phyloP scores from a whole-genome alignment of 441 rosid species.

The Gossypium lobatum region DNA sequence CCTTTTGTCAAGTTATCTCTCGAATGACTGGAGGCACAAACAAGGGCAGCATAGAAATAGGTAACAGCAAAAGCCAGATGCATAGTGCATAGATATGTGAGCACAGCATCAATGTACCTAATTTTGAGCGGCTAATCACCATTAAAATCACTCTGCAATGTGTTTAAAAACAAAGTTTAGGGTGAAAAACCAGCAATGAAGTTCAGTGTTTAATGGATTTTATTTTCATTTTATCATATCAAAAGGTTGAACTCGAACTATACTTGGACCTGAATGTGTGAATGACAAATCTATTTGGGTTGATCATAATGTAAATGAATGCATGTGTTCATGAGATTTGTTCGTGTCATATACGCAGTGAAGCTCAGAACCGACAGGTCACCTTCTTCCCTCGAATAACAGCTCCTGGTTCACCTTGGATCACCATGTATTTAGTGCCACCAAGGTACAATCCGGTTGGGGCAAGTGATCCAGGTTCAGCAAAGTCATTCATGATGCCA shows the following conservation, averaged over 20 bases:
- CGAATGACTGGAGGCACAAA: background rate
- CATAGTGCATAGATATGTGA: background rate
- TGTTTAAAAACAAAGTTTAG: background rate
- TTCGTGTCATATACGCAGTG: background rate
- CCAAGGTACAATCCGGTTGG: constrained; percentile 62
- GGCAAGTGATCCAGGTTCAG: constrained; percentile 65
- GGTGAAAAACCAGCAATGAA: background rate
- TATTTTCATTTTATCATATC: background rate
- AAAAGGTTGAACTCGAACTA: background rate
- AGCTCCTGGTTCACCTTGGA: constrained; percentile 70
- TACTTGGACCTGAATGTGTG: background rate
- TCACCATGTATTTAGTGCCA: constrained; percentile 67
- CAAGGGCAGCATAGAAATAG: background rate
- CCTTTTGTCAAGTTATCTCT: background rate
- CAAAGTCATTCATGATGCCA: constrained; percentile 43
- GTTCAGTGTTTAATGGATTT: too few relatives aligned
- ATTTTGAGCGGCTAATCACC: background rate
- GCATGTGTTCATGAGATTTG: background rate
- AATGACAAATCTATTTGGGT: background rate
- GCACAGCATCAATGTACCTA: background rate
- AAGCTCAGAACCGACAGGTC: background rate
- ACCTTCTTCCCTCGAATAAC: constrained; percentile 80
- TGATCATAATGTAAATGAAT: background rate
- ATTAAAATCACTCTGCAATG: background rate
- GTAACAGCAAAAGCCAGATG: background rate